These are phyloP conservation scores for Wickerhamomyces queroliae DNA, from an alignment of 805 yeast species.

Conservation along the genomic window DNA sequence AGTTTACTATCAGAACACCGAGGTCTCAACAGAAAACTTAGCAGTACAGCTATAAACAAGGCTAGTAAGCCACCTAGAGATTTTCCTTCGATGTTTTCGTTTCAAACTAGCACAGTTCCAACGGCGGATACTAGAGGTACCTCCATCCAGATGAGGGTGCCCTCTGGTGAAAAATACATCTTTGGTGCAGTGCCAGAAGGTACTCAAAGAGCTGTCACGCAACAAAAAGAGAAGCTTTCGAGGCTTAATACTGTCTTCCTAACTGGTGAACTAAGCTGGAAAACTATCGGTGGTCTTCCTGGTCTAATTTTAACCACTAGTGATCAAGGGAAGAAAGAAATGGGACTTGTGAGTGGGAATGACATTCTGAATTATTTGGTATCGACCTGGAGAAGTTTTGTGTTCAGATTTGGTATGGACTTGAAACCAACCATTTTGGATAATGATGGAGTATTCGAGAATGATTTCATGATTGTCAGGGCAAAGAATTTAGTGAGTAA, in stretches of 20 bases:
- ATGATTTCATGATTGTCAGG: slow-evolving; percentile 31
- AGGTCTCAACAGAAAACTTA: no score
- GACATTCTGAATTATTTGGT: slow-evolving; percentile 48
- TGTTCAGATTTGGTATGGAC: slow-evolving; percentile 68
- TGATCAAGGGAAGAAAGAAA: slow-evolving; percentile 61
- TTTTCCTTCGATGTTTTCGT: slow-evolving; percentile 35
- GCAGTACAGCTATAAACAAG: neutral
- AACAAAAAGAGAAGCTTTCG: slow-evolving; percentile 49
- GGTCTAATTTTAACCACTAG: slow-evolving; percentile 79
- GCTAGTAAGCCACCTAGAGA: neutral
- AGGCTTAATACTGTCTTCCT: slow-evolving; percentile 63
- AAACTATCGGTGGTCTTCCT: slow-evolving; percentile 84
- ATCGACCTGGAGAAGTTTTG: slow-evolving; percentile 82
- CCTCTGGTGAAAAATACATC: slow-evolving; percentile 40
- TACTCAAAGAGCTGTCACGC: slow-evolving; percentile 67
- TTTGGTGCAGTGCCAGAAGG: slow-evolving; percentile 88
- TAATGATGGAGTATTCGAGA: slow-evolving; percentile 21
- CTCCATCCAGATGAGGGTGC: slow-evolving; percentile 37
- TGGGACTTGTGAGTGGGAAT: slow-evolving; percentile 51
- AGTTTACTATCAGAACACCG: no score
- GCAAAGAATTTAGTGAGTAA: slow-evolving; percentile 22
- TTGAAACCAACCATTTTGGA: slow-evolving; percentile 28
- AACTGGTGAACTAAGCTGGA: slow-evolving; percentile 77
- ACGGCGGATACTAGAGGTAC: slow-evolving; percentile 58
- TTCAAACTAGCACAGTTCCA: slow-evolving; percentile 53